A percentile compares a stretch with the other conserved stretches of the same genome.
phyloP scores from a whole-genome alignment of 2,329 filamentous ascomycete genomes.

The Colletotrichum ledebouriae region DNA sequence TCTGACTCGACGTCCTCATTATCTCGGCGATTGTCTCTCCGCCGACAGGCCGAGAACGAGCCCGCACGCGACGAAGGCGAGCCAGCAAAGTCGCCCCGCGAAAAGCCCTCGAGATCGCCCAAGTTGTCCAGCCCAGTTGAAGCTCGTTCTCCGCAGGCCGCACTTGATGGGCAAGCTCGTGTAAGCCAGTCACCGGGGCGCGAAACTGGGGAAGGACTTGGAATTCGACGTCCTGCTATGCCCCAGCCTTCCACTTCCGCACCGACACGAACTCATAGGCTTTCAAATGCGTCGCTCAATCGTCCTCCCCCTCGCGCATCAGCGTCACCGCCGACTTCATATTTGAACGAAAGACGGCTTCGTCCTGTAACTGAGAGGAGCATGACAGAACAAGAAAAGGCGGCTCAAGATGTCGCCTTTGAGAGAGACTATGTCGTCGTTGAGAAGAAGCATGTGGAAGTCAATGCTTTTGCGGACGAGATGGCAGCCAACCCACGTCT shows the following conservation, averaged over 20 bases:
- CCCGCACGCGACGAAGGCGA: constrained; percentile 51
- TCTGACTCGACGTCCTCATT: constrained; percentile 48
- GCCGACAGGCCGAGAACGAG: constrained; percentile 58
- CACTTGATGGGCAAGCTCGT: constrained; percentile 48
- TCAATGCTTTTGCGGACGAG: constrained; percentile 97
- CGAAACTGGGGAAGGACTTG: constrained; percentile 63
- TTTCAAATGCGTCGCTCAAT: constrained; percentile 57
- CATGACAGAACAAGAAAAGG: constrained; percentile 75
- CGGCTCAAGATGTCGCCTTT: constrained; percentile 88
- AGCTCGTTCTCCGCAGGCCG: constrained; percentile 50
- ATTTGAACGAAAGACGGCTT: constrained; percentile 53
- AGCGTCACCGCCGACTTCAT: constrained; percentile 51
- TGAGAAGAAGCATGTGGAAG: constrained; percentile 94
- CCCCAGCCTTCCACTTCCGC: constrained; percentile 63
- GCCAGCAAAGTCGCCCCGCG: constrained; percentile 57
- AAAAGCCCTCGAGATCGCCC: constrained; percentile 57
- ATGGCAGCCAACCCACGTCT: constrained; percentile 84
- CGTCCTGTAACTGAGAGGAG: constrained; percentile 46
- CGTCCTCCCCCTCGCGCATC: constrained; percentile 51
- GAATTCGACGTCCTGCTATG: constrained; percentile 64
- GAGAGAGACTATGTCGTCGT: constrained; percentile 96
- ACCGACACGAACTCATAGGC: constrained; percentile 59
- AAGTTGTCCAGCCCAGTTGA: constrained; percentile 51
- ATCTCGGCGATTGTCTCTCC: constrained; percentile 54
- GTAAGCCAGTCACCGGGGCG: constrained; percentile 59